Evolutionary conservation across 371 early-diverging fungal species (phyloP), one percentile per base, ranked within the genome.

Genomic region (Actinomortierella wolfii): DNA sequence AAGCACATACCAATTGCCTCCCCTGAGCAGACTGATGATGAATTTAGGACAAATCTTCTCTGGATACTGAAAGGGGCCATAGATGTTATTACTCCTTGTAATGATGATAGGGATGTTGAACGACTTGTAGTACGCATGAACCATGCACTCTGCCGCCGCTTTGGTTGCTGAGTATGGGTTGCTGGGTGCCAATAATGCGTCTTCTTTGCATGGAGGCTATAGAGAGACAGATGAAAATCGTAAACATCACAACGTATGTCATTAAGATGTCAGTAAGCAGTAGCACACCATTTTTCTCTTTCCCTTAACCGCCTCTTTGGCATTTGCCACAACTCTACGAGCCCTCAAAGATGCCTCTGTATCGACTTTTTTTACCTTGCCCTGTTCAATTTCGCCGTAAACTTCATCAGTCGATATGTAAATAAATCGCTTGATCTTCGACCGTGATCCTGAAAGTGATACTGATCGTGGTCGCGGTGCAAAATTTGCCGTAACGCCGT

Each of bases 161-260:
- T 94, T 94, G 7, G 95, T 92, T 1, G 95, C 95, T 6, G 94
- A 87, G 65, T 94, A 94, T 0, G 95, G 95, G 51, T 93, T 94
- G 50, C 92, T 85, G 3, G 95, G 93, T 5, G 87, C 85, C 3
- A 93, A 76, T 2, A 87, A 79, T 0, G 87, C 78, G 34, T 89
- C 87, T 62, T 94, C 94, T 24, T 68, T 76, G 56, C 85, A 84
- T 43, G 87, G 85, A 7, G 90, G 87, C 89, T 90, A 69, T 14
- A 57, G 39, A 20, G 47, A 4, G 29, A 28, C 41, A 11, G 51
- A n/a, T 51, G 4, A 6, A 6, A 24, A 64, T 18, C 5, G n/a
- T 58, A 6, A 11, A 11, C 7, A n/a, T n/a, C n/a, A n/a, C n/a
- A n/a, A n/a, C n/a, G n/a, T n/a, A n/a, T n/a, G n/a, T n/a, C n/a